Base-by-base conservation (phyloP, 2,329 filamentous ascomycete genomes). In the Hypoxylon sp. region DNA sequence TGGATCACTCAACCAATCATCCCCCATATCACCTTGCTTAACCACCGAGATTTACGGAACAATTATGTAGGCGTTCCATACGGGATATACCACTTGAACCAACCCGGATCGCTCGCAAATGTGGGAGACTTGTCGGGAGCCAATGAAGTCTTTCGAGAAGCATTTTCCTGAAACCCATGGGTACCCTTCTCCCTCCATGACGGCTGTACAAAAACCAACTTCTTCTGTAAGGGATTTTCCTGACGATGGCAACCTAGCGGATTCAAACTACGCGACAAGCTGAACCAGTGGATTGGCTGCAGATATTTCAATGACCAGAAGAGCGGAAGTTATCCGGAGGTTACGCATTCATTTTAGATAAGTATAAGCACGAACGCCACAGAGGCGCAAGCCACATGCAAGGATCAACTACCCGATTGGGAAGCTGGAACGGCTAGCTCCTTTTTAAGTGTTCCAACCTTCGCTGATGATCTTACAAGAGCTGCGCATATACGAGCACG, bases 381-480 rank as follows among this genome's bases (percentile, higher is more conserved):
- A 64, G 49, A 44, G n/a, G 28, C 55, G 54, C 61, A 65, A 68
- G 65, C 65, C 65, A 68, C 65, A 53, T 30, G 30, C 32, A 61
- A 60, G 53, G 57, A 28, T 55, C 45, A 45, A 16, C 49, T 65
- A 18, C 61, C 53, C 30, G 16, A 62, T 65, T 16, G 28, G 61
- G 61, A 68, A 62, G 61, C 42, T 67, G 40, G 42, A 38, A 60
- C 40, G 20, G 26, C 28, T 65, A 61, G 48, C 50, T 56, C 46
- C 11, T n/a, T 26, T 26, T n/a, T n/a, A n/a, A 49, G 22, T 46
- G 30, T 38, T 50, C 36, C 57, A 33, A 16, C 22, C 50, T 61
- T 57, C 54, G 51, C 26, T 45, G 28, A 40, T 40, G 18, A 51
- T 26, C 11, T 55, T 51, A 48, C 24, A 36, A 61, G 57, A 24